Conservation (phyloP, 805 yeast species). For the Zygoascus ofunaensis region DNA sequence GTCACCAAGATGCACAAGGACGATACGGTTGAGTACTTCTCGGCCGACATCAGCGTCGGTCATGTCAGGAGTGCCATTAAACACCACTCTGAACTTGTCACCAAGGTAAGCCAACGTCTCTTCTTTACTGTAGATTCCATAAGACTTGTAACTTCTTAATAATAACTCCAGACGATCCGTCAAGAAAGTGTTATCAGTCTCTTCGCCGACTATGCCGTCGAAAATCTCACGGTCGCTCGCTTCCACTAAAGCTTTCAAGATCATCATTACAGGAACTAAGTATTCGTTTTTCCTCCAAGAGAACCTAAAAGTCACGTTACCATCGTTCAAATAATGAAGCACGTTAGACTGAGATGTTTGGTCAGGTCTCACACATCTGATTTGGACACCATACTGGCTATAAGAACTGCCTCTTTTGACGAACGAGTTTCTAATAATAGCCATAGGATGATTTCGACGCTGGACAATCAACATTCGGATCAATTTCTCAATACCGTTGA, state of each 20-base stretch:
- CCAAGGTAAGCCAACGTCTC: constrained; percentile 93
- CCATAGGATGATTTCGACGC: constrained; percentile 97
- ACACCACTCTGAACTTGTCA: constrained; percentile 89
- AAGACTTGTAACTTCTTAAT: constrained; percentile 77
- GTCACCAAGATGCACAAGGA: constrained; percentile 64
- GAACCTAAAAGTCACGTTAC: constrained; percentile 92
- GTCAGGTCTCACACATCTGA: constrained; percentile 90
- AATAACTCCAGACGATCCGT: constrained; percentile 96
- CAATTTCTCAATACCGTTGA: constrained; percentile 85
- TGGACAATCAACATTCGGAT: constrained; percentile 97
- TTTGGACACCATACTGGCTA: constrained; percentile 84
- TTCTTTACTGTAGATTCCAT: constrained; percentile 65
- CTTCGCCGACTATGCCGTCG: constrained; percentile 91
- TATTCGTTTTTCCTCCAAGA: constrained; percentile 97
- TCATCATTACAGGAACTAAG: constrained; percentile 85
- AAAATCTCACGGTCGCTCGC: constrained; percentile 92
- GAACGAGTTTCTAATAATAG: constrained; percentile 89
- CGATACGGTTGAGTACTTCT: constrained; percentile 73
- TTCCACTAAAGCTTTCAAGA: constrained; percentile 80
- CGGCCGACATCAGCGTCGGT: constrained; percentile 87
- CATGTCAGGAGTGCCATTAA: constrained; percentile 80
- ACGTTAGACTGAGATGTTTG: constrained; percentile 97
- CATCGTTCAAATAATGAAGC: constrained; percentile 90
- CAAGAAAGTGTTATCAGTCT: constrained; percentile 77
- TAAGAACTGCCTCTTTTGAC: constrained; percentile 89